Base-by-base conservation (phyloP, 2,329 filamentous ascomycete genomes). In the Xylaria hypoxylon region DNA sequence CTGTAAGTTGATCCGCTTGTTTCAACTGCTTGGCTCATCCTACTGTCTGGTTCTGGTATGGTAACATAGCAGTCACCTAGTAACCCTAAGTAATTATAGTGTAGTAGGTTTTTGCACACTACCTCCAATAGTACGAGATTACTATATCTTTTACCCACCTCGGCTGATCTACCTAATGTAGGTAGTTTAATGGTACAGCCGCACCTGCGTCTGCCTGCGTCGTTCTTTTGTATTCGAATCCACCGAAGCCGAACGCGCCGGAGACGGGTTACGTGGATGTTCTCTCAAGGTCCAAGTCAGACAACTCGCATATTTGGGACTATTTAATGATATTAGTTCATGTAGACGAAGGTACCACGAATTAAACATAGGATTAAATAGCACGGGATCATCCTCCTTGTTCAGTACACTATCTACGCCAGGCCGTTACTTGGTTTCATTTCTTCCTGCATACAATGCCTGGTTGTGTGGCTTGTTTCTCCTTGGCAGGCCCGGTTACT, bases 21-120 rank as follows among this genome's bases (percentile, higher is more conserved):
- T 70, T 74, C 69, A 73, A 62, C 64, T 62, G 68, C 64, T 67
- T 70, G 72, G 67, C 67, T 68, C 59, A 64, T 69, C 64, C 68
- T 67, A 17, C 35, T 24, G 52, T 60, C 15, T 57, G 33, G 44
- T 40, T 62, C 13, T 47, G 51, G 42, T 35, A 40, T 56, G 28
- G 60, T 57, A 42, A 57, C 42, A 45, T 35, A 45, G 45, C 42
- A 55, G 60, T 57, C 31, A 57, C 42, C 52, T 35, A 45, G 45
- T 55, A 55, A 55, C 35, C 22, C 22, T 28, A 11, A 26, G 22
- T 55, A 42, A 42, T 42, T 55, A 42, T 42, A 42, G 52, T 55
- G 28, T 42, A 42, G 52, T 28, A 55, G 22, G 15, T 17, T 42
- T 28, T 31, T 3, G 55, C 24, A 58, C 42, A 33, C 55, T 58